These are phyloP conservation scores for Ustilago tritici DNA, from an alignment of 1,284 basidiomycete species.

Conservation along the genomic window DNA sequence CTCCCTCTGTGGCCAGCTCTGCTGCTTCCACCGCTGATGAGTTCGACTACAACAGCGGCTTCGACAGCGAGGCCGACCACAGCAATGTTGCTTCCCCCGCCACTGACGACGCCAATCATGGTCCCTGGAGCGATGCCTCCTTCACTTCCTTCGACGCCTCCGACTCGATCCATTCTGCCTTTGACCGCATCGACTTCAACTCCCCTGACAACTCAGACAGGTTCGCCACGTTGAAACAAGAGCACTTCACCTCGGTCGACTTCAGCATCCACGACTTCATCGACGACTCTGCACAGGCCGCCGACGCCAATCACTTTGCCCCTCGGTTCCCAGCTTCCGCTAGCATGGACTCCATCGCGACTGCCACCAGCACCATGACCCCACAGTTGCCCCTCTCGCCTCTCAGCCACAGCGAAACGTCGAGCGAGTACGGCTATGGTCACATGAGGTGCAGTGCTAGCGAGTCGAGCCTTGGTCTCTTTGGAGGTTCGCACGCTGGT, in stretches of 20 bases:
- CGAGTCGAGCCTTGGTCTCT: constrained; percentile 46
- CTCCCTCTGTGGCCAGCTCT: constrained; percentile 55
- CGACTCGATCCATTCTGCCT: constrained; percentile 38
- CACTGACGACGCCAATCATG: constrained; percentile 25
- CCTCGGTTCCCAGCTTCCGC: constrained; percentile 5
- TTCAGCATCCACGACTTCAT: constrained; percentile 63
- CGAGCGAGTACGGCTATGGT: constrained; percentile 23
- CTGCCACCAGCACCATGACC: background rate
- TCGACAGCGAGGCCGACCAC: constrained; percentile 43
- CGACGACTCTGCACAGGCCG: constrained; percentile 35
- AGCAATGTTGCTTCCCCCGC: constrained; percentile 37
- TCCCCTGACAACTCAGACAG: constrained; percentile 29
- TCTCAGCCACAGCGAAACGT: constrained; percentile 14
- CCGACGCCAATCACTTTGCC: constrained; percentile 7
- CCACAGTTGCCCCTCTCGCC: constrained; percentile 26
- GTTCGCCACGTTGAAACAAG: constrained; percentile 15
- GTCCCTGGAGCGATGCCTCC: constrained; percentile 24
- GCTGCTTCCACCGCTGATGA: constrained; percentile 59
- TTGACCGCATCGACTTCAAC: constrained; percentile 44
- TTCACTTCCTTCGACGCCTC: constrained; percentile 26
- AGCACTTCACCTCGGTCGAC: constrained; percentile 18
- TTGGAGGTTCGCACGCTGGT: constrained; percentile 16
- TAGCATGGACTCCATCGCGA: constrained; percentile 6
- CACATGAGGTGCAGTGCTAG: constrained; percentile 26
- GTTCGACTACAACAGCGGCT: constrained; percentile 45